These are phyloP conservation scores for Haemoproteus tartakovskyi DNA, from an alignment of 169 alveolate species.

Conservation along the genomic window DNA sequence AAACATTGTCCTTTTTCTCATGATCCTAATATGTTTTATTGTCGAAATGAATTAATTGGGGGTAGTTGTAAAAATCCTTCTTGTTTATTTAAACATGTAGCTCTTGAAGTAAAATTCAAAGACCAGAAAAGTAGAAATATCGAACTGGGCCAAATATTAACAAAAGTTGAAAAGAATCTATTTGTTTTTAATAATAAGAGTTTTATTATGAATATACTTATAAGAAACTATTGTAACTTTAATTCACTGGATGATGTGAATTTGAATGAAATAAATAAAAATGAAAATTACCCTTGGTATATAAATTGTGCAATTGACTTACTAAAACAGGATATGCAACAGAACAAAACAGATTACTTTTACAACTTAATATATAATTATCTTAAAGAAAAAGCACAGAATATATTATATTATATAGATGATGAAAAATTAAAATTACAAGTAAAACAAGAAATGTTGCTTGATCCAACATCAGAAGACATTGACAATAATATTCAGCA, in stretches of 20 bases:
- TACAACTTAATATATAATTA: too few species aligned
- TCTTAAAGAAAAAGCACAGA: not conserved
- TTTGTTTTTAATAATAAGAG: slow-evolving; percentile 78
- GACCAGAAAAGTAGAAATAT: slow-evolving; percentile 20
- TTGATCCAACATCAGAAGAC: too few species aligned
- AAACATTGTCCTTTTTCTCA: slow-evolving; percentile 77
- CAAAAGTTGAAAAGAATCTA: slow-evolving; percentile 74
- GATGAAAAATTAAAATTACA: too few species aligned
- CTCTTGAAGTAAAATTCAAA: slow-evolving; percentile 5
- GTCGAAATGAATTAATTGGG: slow-evolving; percentile 69
- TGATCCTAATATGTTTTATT: slow-evolving; percentile 70
- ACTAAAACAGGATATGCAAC: slow-evolving; percentile 25
- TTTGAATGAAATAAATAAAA: slow-evolving; percentile 9
- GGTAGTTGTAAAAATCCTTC: slow-evolving; percentile 66
- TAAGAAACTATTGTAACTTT: slow-evolving; percentile 13
- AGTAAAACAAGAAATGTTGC: too few species aligned
- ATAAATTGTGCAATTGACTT: slow-evolving; percentile 52
- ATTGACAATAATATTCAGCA: too few species aligned
- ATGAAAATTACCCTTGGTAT: slow-evolving; percentile 54
- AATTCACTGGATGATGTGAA: slow-evolving; percentile 9
- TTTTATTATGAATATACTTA: slow-evolving; percentile 66
- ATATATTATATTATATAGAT: not conserved
- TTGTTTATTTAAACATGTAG: slow-evolving; percentile 75
- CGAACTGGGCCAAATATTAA: slow-evolving; percentile 62
- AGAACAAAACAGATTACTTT: slow-evolving; percentile 12